Conservation (phyloP, 257 asterid species). For the Linderniella brevidens region DNA sequence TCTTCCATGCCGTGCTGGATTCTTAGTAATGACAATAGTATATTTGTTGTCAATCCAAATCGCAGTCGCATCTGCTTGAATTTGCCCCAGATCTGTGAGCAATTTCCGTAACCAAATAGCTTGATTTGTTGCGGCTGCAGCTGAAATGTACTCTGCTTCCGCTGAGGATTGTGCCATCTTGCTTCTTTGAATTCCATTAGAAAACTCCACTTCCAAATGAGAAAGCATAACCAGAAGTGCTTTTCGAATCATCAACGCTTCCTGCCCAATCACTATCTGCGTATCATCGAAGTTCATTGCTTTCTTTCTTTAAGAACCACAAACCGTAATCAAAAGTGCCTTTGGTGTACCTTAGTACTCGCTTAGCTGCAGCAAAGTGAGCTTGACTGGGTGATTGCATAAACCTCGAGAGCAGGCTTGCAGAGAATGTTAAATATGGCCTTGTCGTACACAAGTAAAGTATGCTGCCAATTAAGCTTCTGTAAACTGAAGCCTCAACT, state of each 20-base stretch:
- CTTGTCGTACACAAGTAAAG: not conserved
- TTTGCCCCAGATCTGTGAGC: not conserved
- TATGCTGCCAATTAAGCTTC: not conserved
- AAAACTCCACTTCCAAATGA: conserved; percentile 1
- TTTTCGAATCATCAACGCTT: not conserved
- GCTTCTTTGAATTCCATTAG: conserved; percentile 2
- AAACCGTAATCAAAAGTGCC: not conserved
- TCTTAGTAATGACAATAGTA: not conserved
- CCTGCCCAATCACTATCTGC: not conserved
- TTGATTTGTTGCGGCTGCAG: not conserved
- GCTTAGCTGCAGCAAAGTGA: not conserved
- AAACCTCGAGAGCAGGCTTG: not conserved
- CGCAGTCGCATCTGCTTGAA: not conserved
- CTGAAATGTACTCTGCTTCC: conserved; percentile 1
- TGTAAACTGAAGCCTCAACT: not conserved
- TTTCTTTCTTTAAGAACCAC: not conserved
- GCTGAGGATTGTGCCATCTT: conserved; percentile 2
- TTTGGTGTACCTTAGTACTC: not conserved
- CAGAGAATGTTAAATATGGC: not conserved
- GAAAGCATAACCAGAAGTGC: conserved; percentile 1
- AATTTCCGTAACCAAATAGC: not conserved
- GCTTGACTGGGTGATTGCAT: not conserved
- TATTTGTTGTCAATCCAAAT: not conserved
- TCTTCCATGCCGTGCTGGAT: not conserved
- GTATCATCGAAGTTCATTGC: not conserved